Conservation (phyloP, 2,329 filamentous ascomycete species). For the Trichoderma oligosporum region DNA sequence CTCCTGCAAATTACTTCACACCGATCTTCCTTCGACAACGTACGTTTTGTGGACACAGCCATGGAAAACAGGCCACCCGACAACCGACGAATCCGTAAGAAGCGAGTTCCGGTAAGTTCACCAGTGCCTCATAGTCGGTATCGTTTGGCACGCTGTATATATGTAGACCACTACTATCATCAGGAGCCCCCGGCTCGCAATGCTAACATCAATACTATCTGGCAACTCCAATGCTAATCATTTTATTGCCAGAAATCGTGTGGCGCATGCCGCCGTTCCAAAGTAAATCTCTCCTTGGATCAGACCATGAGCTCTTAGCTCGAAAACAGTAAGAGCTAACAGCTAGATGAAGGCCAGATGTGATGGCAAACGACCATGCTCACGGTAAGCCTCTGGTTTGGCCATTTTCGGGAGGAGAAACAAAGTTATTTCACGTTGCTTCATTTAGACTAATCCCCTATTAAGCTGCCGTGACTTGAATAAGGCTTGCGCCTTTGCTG, state of each 20-base stretch:
- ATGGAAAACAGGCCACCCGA: not conserved
- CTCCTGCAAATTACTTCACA: not conserved
- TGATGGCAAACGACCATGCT: constrained; percentile 27
- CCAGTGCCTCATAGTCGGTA: not conserved
- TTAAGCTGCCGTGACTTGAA: constrained; percentile 24
- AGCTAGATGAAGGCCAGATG: constrained; percentile 24
- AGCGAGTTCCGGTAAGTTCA: constrained; percentile 25
- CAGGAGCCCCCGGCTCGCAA: not conserved
- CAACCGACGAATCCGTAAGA: constrained; percentile 21
- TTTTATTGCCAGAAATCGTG: constrained; percentile 27
- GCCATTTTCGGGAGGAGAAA: not conserved
- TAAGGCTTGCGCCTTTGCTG: constrained; percentile 26
- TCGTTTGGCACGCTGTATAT: not conserved
- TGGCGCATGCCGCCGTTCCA: constrained; percentile 27
- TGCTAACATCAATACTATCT: not conserved
- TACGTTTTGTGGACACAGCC: not conserved
- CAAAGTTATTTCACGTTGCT: not conserved
- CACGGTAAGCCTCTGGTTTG: constrained; percentile 21
- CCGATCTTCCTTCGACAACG: not conserved
- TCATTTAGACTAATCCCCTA: constrained; percentile 2
- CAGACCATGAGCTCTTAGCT: not conserved
- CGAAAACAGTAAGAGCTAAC: not conserved
- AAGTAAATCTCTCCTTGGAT: constrained; percentile 21
- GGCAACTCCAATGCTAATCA: not conserved
- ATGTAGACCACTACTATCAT: not conserved